Evolutionary conservation across 176 grass and related monocot species (phyloP).

Genomic region (Ampelocalamus luodianensis): DNA sequence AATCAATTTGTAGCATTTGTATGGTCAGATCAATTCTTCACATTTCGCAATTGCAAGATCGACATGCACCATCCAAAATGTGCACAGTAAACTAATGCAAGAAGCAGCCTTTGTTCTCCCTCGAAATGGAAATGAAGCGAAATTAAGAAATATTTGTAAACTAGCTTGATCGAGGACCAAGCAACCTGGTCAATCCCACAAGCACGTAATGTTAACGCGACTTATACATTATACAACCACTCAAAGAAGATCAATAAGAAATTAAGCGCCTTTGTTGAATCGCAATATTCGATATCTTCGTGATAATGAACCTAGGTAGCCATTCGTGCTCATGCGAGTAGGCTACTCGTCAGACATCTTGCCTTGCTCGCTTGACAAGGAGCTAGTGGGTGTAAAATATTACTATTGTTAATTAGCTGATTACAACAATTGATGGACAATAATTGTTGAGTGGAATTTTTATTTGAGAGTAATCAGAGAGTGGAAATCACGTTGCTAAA

Average conservation of each 20-base stretch:
- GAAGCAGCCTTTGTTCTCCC: background rate
- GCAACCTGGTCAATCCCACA: background rate
- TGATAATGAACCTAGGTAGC: slow-evolving; percentile 42
- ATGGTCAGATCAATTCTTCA: too few species aligned
- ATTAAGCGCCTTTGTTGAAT: background rate
- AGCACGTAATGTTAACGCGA: background rate
- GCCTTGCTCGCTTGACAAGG: too few species aligned
- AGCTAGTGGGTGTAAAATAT: too few species aligned
- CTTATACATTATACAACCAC: background rate
- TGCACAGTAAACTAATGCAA: background rate
- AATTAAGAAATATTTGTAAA: background rate
- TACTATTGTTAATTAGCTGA: background rate
- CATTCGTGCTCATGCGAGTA: slow-evolving; percentile 33
- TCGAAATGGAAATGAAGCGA: background rate
- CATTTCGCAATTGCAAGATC: too few species aligned
- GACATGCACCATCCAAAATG: too few species aligned
- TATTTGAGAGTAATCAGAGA: background rate
- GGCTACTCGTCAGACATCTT: too few species aligned
- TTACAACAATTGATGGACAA: background rate
- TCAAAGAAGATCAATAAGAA: background rate
- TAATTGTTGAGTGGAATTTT: background rate
- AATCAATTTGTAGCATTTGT: too few species aligned
- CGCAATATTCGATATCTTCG: slow-evolving; percentile 22
- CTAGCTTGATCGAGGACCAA: background rate
- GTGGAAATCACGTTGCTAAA: background rate